Evolutionary conservation across 345 rosid species (phyloP), one percentile per base, ranked within the genome.

Genomic region (Excoecaria cochinchinensis): DNA sequence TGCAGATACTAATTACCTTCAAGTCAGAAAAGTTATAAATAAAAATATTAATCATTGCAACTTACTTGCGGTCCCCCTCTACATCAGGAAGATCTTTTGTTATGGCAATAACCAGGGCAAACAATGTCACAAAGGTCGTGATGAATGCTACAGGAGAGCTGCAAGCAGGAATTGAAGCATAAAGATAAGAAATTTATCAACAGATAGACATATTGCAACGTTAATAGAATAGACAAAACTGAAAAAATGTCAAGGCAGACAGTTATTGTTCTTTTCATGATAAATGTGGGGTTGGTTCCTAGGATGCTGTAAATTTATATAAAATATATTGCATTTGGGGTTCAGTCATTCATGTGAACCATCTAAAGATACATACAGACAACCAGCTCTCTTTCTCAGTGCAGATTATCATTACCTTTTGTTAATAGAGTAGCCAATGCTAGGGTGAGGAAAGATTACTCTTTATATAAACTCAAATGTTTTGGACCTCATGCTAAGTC

Each of bases 1-100:
- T 50, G 17, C 47, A 68, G 77, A 42, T 19, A 61, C 51, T 15
- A 10, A 47, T 70, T 17, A 25, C 22, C 39, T 55, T 52, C 0
- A 51, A 64, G 52, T 44, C n/a, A 17, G 60, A 0, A 62, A 39
- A 55, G 22, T 25, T 4, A 16, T 22, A 24, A 55, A 53, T 1
- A 40, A 22, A 10, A 47, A 44, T 40, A 71, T 6, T 21, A 44
- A 55, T 40, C 0, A 25, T 17, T 8, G 22, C 52, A 25, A 81
- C 94, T 87, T 87, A 95, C 99, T 91, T 92, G 82, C 93, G 94
- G 88, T 92, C 99, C 58, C 99, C 99, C 77, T 95, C 99, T 39
- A 92, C 95, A 77, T 92, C 97, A 48, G 97, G 95, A 78, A 95
- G 97, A 86, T 95, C 99, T 81, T 91, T 91, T 52, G 99, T 92